A percentile compares a stretch with the other conserved stretches of the same genome.
These are phyloP conservation scores for Sordariomycetes sp. DNA, from an alignment of 2,329 filamentous ascomycete species.

Conservation along the genomic window DNA sequence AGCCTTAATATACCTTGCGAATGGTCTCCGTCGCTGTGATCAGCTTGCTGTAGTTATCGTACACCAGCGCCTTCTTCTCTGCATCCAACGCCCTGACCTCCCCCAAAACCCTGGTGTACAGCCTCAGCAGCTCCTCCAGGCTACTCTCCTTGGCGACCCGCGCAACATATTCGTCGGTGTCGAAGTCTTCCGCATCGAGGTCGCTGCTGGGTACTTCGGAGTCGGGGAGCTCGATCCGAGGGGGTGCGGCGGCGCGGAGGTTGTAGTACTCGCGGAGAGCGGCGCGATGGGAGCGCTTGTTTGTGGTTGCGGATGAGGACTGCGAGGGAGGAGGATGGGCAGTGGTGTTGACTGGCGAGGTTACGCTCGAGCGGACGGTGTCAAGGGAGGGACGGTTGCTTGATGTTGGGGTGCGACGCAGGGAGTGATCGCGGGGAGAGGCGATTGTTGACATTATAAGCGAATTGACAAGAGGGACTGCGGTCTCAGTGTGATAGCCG, in stretches of 20 bases:
- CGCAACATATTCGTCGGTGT: constrained; percentile 60
- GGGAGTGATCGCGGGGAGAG: constrained; percentile 48
- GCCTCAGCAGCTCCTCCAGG: constrained; percentile 58
- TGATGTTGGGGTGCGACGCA: constrained; percentile 59
- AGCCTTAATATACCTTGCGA: constrained; percentile 44
- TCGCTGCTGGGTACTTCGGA: constrained; percentile 58
- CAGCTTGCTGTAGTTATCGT: constrained; percentile 96
- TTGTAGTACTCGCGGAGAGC: constrained; percentile 95
- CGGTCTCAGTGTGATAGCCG: constrained; percentile 1
- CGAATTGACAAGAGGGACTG: too few relatives aligned
- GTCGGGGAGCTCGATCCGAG: constrained; percentile 32
- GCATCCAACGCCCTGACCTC: constrained; percentile 88
- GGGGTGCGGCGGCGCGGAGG: constrained; percentile 35
- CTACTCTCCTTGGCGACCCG: constrained; percentile 51
- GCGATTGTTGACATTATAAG: constrained; percentile 55
- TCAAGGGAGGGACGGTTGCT: constrained; percentile 71
- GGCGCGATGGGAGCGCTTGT: constrained; percentile 61
- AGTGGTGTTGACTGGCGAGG: constrained; percentile 32
- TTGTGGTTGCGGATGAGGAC: constrained; percentile 21
- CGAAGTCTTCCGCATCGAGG: constrained; percentile 65
- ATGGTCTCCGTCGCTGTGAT: constrained; percentile 97
- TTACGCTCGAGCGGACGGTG: constrained; percentile 47
- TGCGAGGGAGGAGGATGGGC: constrained; percentile 3
- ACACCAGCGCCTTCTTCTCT: constrained; percentile 93
- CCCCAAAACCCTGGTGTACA: constrained; percentile 62